Evolutionary conservation across 805 yeast species (phyloP), one percentile per base, ranked within the genome.

Genomic region (Nakazawaea siamensis): DNA sequence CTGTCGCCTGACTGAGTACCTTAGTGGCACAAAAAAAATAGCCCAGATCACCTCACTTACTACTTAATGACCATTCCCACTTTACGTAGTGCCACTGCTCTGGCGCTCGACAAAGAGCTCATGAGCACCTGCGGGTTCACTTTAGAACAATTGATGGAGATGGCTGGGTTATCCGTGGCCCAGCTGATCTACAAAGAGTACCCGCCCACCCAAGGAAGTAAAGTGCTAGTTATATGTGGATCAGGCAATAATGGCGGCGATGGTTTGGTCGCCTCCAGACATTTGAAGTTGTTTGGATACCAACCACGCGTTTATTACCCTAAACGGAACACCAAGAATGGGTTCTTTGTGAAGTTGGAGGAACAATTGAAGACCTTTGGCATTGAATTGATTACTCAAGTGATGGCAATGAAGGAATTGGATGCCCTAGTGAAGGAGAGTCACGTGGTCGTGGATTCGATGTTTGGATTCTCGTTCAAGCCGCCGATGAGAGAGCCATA

Each of bases 231-330:
- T 1, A 62, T 92, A 4, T 86, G 80, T 9, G 98, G 98, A 0
- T 97, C 97, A 0, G 98, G 98, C 1, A 92, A 92, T 51, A 92
- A 92, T 51, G 90, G 95, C 2, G 98, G 97, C 2, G 98, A 92
- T 58, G 98, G 97, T 0, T 61, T 92, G 11, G 98, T 92, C 2
- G 94, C 96, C 19, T 95, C 97, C 1, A 68, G 98, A 28, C 98
- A 92, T 53, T 62, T 92, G 43, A 73, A 74, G 44, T 58, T 87
- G 10, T 76, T 92, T 66, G 92, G 92, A 2, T 85, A 77, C 52
- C 59, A 62, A 4, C 95, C 97, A 1, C 60, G 70, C 4, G 68
- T 90, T 0, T 87, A 70, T 54, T 88, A 87, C 50, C 97, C 97
- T 3, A 84, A 78, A 47, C 66, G 64, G 34, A 66, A 74, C 29